A percentile compares a stretch with the other conserved stretches of the same genome.
Conservation (phyloP, 805 yeast species). For the Ogataea pini region DNA sequence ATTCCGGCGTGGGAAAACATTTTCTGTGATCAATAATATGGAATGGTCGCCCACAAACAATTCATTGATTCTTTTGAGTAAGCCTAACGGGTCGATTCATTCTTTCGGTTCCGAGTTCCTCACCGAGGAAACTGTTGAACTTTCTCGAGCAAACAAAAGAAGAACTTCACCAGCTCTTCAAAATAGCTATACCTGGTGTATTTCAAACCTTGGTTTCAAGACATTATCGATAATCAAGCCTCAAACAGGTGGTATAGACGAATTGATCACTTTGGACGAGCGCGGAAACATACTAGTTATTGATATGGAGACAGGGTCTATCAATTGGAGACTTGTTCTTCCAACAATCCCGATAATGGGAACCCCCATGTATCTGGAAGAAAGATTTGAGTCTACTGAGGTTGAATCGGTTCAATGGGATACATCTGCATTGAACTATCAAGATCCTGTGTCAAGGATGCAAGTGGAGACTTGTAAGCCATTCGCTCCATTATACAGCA, state of each 20-base stretch:
- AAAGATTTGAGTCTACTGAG: not conserved
- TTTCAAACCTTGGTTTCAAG: constrained; percentile 37
- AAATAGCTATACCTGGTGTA: constrained; percentile 39
- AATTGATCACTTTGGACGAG: constrained; percentile 27
- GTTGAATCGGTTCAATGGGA: not conserved
- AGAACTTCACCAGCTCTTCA: not conserved
- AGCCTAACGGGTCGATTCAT: constrained; percentile 59
- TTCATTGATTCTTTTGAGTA: constrained; percentile 52
- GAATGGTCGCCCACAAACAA: constrained; percentile 52
- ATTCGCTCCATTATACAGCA: constrained; percentile 28
- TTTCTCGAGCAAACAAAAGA: not conserved
- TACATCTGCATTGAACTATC: not conserved
- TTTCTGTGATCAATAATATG: constrained; percentile 51
- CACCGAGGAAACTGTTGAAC: constrained; percentile 14
- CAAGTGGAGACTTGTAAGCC: constrained; percentile 57
- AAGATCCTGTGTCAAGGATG: constrained; percentile 47
- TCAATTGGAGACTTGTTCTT: constrained; percentile 22
- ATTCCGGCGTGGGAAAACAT: constrained; percentile 62
- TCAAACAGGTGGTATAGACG: constrained; percentile 8
- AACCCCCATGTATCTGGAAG: not conserved
- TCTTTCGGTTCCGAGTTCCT: constrained; percentile 52
- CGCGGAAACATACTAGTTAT: constrained; percentile 26
- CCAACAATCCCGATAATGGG: constrained; percentile 4
- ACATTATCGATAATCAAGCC: constrained; percentile 17
- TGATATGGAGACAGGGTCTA: constrained; percentile 19